Evolutionary conservation across 495 filamentous ascomycete species (phyloP).

Genomic region (Penicillium argentinense): DNA sequence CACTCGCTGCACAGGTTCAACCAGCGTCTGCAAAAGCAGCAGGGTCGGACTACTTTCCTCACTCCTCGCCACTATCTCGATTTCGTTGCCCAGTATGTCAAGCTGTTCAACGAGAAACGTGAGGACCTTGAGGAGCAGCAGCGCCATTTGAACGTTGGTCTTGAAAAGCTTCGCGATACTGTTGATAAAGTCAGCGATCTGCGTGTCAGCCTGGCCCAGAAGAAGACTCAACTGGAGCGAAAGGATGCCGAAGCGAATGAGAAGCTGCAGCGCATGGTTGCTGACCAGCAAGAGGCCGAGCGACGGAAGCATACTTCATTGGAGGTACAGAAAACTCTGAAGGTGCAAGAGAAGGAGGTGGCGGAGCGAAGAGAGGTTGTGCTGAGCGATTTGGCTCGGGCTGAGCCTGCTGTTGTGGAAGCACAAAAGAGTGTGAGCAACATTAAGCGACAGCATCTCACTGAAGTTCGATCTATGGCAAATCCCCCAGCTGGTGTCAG

Average conservation of each 20-base stretch:
- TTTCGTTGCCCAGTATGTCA: conserved; percentile 97
- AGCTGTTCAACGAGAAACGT: conserved; percentile 95
- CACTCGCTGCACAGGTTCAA: conserved; percentile 92
- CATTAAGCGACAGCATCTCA: conserved; percentile 95
- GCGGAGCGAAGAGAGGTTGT: conserved; percentile 81
- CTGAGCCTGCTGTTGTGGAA: conserved; percentile 90
- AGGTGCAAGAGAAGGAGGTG: conserved; percentile 88
- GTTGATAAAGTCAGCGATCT: conserved; percentile 97
- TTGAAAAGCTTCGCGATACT: conserved; percentile 97
- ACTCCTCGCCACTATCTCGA: conserved; percentile 97
- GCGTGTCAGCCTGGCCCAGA: conserved; percentile 83
- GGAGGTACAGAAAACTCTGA: conserved; percentile 82
- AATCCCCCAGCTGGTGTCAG: conserved; percentile 87
- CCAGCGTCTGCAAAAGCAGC: conserved; percentile 81
- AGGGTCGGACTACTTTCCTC: conserved; percentile 85
- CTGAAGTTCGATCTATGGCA: conserved; percentile 95
- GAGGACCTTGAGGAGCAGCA: conserved; percentile 99
- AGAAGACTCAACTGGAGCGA: conserved; percentile 86
- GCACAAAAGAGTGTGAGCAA: conserved; percentile 94
- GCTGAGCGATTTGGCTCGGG: conserved; percentile 79
- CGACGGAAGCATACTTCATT: conserved; percentile 82
- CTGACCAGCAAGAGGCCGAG: conserved; percentile 94
- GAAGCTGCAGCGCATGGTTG: conserved; percentile 94
- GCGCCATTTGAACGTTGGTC: conserved; percentile 92
- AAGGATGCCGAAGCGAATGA: conserved; percentile 97